These are phyloP conservation scores for Micractinium conductrix DNA, from an alignment of 139 green algal genomes.

Conservation along the genomic window DNA sequence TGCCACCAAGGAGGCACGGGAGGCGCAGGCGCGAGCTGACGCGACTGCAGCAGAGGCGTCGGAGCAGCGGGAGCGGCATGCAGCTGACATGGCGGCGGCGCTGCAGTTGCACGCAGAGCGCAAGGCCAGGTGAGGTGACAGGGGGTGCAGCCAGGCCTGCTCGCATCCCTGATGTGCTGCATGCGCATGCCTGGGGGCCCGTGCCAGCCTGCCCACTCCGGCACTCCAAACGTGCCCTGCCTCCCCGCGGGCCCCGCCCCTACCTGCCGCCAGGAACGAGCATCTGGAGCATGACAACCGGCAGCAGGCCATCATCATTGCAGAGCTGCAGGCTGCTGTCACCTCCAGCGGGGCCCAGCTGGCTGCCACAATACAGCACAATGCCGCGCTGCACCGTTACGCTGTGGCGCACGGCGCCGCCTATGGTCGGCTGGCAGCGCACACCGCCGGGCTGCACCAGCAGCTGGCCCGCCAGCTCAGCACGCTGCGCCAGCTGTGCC, in stretches of 20 bases:
- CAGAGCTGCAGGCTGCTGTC: background rate
- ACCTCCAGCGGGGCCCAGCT: background rate
- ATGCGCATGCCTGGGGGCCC: background rate
- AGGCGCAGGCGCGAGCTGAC: background rate
- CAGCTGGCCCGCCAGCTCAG: constrained; percentile 2
- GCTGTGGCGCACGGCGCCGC: background rate
- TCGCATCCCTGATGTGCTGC: background rate
- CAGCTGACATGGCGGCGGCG: background rate
- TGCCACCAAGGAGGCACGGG: background rate
- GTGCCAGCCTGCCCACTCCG: background rate
- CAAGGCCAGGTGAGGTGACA: background rate
- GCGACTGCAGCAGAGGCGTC: background rate
- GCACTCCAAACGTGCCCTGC: background rate
- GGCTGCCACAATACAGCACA: background rate
- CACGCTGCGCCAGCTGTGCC: constrained; percentile 7
- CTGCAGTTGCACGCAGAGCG: background rate
- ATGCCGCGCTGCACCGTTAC: background rate
- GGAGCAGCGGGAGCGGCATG: constrained; percentile 4
- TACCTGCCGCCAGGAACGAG: constrained; percentile 9
- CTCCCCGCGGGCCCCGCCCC: too few relatives aligned
- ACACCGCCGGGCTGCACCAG: constrained; percentile 9
- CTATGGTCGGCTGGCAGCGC: constrained; percentile 21
- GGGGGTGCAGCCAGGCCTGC: too few relatives aligned
- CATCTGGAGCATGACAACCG: constrained; percentile 6
- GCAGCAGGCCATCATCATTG: constrained; percentile 27